These are phyloP conservation scores for Vairimorpha necatrix DNA, from an alignment of 371 early-diverging fungal species.

Conservation along the genomic window DNA sequence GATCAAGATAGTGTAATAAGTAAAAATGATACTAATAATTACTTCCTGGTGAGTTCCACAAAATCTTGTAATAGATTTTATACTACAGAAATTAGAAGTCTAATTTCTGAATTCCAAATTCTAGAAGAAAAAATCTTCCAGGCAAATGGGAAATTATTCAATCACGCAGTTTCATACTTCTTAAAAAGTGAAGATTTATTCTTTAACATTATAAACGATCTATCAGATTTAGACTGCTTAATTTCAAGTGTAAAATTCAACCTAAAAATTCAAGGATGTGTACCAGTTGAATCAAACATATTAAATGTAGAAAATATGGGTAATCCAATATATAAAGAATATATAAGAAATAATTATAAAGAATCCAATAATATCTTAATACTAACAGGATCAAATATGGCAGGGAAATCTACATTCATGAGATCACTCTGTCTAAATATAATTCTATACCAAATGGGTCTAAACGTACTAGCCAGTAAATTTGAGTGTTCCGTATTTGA, in stretches of 20 bases:
- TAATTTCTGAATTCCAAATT: conserved; percentile 73
- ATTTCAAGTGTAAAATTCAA: conserved; percentile 73
- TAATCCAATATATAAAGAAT: conserved; percentile 67
- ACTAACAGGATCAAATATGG: conserved; percentile 93
- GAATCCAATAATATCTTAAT: conserved; percentile 77
- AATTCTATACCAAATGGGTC: conserved; percentile 93
- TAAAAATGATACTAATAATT: no score
- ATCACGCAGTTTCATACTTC: conserved; percentile 37
- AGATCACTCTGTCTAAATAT: conserved; percentile 79
- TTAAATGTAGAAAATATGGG: conserved; percentile 61
- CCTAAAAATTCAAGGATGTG: conserved; percentile 21
- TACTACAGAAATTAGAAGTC: conserved; percentile 68
- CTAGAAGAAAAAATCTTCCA: conserved; percentile 71
- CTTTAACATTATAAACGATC: conserved; percentile 69
- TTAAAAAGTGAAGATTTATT: conserved; percentile 56
- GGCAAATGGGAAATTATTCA: conserved; percentile 38
- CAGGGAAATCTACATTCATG: conserved; percentile 80
- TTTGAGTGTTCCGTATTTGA: conserved; percentile 71
- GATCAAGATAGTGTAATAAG: no score
- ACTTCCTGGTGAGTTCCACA: conserved; percentile 69
- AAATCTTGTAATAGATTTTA: conserved; percentile 78
- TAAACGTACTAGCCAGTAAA: conserved; percentile 79
- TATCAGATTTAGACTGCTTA: conserved; percentile 83
- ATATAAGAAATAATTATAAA: conserved; percentile 74
- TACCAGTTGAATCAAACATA: conserved; percentile 72